Base-by-base conservation (phyloP, 2,329 filamentous ascomycete genomes). In the Simplicillium aogashimaense region DNA sequence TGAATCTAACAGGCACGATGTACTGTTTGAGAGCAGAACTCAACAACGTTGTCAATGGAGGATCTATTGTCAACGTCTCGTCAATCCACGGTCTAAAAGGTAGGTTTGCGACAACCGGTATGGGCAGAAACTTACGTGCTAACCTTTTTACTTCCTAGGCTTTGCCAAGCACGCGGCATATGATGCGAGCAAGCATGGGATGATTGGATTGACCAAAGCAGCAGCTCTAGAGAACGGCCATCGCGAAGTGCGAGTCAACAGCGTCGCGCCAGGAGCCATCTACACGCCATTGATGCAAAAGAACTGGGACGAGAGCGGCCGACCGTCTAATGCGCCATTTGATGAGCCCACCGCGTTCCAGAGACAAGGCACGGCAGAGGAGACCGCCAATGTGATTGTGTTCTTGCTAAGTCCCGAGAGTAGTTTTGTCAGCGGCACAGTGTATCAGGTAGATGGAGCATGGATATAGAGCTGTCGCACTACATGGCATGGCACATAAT, bases 11-110 rank as follows among this genome's bases (percentile, higher is more conserved):
- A 2, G 67, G 68, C 2, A 63, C 59, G 34, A 70, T 70, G 66
- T 68, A 69, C 50, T 70, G 67, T 46, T 45, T 71, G 46, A 58
- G 66, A 29, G 64, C 65, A 8, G 51, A 66, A 51, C 55, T 69
- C 33, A 53, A 53, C 30, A 61, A 63, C 32, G 64, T 76, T 36
- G 59, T 60, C 2, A 58, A 67, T n/a, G 65, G 68, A 1, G 72
- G 72, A 1, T 74, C 72, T 45, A 76, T 79, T 49, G 74, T 79
- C 42, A 78, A 74, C 50, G 61, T 70, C 20, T 63, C 66, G n/a
- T 73, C 66, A 30, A 67, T 76, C 35, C 64, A 71, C 30, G 72
- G 72, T 29, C 47, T 57, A 9, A 54, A 61, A 16, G 55, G 57
- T 48, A 51, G 35, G 37, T 36, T 36, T 17, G 9, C 11, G 9